A percentile compares a stretch with the other conserved stretches of the same genome.
Conservation (phyloP, 225 moss, liverwort and hornwort genomes). For the Bryum argenteum region DNA sequence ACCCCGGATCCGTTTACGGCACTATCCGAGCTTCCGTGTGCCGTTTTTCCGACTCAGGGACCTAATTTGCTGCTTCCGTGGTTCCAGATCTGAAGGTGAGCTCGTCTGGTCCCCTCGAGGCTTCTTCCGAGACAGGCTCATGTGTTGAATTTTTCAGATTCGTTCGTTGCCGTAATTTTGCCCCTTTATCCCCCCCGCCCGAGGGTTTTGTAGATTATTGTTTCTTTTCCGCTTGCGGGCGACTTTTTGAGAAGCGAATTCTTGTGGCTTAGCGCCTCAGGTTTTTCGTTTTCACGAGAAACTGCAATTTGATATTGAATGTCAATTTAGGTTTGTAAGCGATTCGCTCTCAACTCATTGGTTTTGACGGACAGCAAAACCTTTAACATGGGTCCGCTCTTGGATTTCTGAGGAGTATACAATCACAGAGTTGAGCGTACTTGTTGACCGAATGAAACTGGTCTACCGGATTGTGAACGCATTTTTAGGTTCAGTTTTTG, state of each 20-base stretch:
- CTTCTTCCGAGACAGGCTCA: neutral
- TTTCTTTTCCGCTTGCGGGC: neutral
- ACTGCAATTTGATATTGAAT: no score
- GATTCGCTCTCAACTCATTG: no score
- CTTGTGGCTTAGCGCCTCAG: neutral
- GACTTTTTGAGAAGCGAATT: neutral
- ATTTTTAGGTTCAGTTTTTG: neutral
- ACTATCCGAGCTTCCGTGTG: neutral
- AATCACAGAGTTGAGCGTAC: no score
- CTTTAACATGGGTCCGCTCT: no score
- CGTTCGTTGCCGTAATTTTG: neutral
- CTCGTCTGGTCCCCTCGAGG: neutral
- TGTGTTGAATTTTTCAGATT: constrained; percentile 21
- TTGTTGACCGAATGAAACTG: neutral
- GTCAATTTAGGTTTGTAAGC: no score
- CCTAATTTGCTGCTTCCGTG: constrained; percentile 1
- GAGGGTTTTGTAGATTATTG: constrained; percentile 13
- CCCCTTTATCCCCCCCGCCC: neutral
- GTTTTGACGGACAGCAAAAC: no score
- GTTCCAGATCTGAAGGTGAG: constrained; percentile 37
- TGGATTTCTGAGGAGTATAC: no score
- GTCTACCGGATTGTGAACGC: neutral
- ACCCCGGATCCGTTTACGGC: neutral
- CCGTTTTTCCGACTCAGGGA: neutral
- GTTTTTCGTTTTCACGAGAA: neutral